Evolutionary conservation across 2,329 filamentous ascomycete species (phyloP).

Genomic region (Colletotrichum australisinense): DNA sequence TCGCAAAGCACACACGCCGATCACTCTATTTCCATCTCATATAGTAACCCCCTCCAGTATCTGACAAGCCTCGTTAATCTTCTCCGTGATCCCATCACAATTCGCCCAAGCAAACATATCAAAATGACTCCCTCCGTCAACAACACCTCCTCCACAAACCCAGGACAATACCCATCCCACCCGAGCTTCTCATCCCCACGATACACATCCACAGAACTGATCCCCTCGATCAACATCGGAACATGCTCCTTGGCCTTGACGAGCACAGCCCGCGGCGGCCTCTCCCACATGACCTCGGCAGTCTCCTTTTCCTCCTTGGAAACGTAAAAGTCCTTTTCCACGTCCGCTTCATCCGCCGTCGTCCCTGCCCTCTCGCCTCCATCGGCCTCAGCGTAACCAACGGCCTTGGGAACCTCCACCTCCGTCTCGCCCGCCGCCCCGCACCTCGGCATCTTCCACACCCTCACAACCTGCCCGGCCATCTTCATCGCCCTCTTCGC

Average conservation of each 20-base stretch:
- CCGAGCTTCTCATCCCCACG: slow-evolving; percentile 56
- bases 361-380: not conserved
- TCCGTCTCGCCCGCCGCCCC: slow-evolving; percentile 2
- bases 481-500: slow-evolving; percentile 54
- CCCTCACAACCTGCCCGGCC: slow-evolving; percentile 51
- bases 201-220: slow-evolving; percentile 54
- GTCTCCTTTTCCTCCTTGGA: slow-evolving; percentile 28
- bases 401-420: not conserved
- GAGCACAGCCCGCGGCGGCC: slow-evolving; percentile 55
- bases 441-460: slow-evolving; percentile 55
- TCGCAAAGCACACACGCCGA: not conserved
- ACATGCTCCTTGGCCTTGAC: slow-evolving; percentile 57
- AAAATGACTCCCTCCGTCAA: slow-evolving; percentile 64
- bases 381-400: not conserved
- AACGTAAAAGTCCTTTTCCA: slow-evolving; percentile 12
- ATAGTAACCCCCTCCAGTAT: not conserved
- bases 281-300: slow-evolving; percentile 36
- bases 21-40: not conserved
- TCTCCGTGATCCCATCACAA: slow-evolving; percentile 41
- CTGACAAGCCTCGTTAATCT: slow-evolving; percentile 42
- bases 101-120: slow-evolving; percentile 52
- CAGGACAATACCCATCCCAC: slow-evolving; percentile 59
- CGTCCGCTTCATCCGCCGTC: not conserved
- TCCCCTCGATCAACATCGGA: slow-evolving; percentile 43
- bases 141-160: slow-evolving; percentile 57